Evolutionary conservation across 2,329 filamentous ascomycete species (phyloP).

Genomic region (Hypoxylon sp.): DNA sequence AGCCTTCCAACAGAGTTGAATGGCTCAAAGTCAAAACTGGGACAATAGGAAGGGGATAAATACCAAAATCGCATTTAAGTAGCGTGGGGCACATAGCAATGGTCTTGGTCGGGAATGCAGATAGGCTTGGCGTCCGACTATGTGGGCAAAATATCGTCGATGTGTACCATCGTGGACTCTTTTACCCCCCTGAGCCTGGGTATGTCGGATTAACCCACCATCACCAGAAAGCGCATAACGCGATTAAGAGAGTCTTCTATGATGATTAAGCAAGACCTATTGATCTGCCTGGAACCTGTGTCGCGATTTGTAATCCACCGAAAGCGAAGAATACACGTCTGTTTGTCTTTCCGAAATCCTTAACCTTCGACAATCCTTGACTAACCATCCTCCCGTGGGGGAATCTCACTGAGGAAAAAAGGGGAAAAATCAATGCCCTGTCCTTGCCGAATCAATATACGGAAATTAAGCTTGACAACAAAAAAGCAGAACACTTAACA

Average conservation of each 20-base stretch:
- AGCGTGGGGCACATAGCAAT: neutral
- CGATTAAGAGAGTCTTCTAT: slow-evolving; percentile 5
- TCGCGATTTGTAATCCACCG: slow-evolving; percentile 22
- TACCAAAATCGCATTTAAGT: neutral
- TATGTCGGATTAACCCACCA: too few relatives aligned
- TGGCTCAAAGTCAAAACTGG: neutral
- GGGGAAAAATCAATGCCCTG: slow-evolving; percentile 8
- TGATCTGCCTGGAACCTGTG: slow-evolving; percentile 19
- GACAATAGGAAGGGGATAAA: neutral
- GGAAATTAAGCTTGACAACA: slow-evolving; percentile 32
- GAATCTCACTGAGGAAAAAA: slow-evolving; percentile 40
- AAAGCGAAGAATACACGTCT: slow-evolving; percentile 20
- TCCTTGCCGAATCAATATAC: slow-evolving; percentile 40
- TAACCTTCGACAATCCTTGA: slow-evolving; percentile 30
- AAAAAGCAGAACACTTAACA: slow-evolving; percentile 16
- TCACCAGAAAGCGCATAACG: too few relatives aligned
- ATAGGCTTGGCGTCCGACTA: too few relatives aligned
- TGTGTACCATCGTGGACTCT: too few relatives aligned
- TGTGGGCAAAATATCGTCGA: too few relatives aligned
- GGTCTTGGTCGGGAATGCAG: neutral
- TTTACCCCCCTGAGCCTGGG: too few relatives aligned
- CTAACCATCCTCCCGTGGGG: slow-evolving; percentile 41
- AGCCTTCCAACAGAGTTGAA: neutral
- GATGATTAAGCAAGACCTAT: slow-evolving; percentile 18
- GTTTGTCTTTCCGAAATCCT: slow-evolving; percentile 24